Evolutionary conservation across 257 asterid genomes (phyloP).

Genomic region (Solanum gandarillasii): DNA sequence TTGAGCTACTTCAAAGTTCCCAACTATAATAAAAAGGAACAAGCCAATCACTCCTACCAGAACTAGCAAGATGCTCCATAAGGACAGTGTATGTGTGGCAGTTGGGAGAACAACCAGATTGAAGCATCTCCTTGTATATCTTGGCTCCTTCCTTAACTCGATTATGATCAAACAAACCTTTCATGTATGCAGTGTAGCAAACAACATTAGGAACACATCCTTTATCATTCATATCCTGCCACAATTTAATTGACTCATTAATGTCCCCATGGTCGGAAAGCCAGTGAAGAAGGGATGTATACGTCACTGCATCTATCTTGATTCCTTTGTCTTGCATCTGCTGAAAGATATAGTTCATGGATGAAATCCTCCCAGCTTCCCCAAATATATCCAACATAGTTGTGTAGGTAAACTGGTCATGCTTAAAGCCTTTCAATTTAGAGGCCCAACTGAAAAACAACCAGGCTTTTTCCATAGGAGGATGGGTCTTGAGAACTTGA

Average conservation of each 20-base stretch:
- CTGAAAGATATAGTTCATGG: conserved; percentile 60
- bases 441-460: conserved; percentile 89
- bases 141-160: conserved; percentile 47
- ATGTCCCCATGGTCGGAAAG: conserved; percentile 62
- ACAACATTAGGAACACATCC: conserved; percentile 68
- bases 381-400: conserved; percentile 96
- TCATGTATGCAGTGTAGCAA: conserved; percentile 84
- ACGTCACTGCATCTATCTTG: conserved; percentile 68
- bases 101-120: conserved; percentile 60
- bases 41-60: conserved; percentile 38
- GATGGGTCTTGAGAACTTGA: conserved; percentile 87
- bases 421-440: conserved; percentile 45
- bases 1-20: neutral
- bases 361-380: conserved; percentile 69
- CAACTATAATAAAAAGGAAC: neutral
- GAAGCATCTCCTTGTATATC: conserved; percentile 77
- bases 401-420: conserved; percentile 84
- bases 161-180: conserved; percentile 53
- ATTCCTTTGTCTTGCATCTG: conserved; percentile 71
- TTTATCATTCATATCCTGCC: conserved; percentile 71
- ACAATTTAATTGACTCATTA: conserved; percentile 50
- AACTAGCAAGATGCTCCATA: conserved; percentile 76
- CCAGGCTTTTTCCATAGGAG: conserved; percentile 95
- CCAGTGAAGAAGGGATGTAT: conserved; percentile 85
- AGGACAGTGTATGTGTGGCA: conserved; percentile 68